These are phyloP conservation scores for Heritiera littoralis DNA, from an alignment of 345 rosid genomes.

Conservation along the genomic window DNA sequence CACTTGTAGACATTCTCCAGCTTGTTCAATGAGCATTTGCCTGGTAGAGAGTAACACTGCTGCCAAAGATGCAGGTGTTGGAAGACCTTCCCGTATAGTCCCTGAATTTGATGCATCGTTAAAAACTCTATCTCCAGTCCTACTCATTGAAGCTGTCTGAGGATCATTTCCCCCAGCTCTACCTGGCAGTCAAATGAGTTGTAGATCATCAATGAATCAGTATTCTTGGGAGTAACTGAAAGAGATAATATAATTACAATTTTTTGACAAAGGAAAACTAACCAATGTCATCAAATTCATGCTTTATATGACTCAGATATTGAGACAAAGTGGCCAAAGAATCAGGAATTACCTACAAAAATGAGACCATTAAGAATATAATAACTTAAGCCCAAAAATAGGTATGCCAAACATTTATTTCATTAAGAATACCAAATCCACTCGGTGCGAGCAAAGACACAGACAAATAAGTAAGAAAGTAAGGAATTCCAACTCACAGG, in stretches of 20 bases:
- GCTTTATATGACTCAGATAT: slow-evolving; percentile 49
- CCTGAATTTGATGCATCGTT: slow-evolving; percentile 34
- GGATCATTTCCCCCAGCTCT: slow-evolving; percentile 38
- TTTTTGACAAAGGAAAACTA: slow-evolving; percentile 24
- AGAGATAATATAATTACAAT: slow-evolving; percentile 11
- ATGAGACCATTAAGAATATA: slow-evolving; percentile 14
- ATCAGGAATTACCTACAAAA: slow-evolving; percentile 62
- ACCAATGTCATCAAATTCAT: slow-evolving; percentile 56
- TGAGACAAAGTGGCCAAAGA: slow-evolving; percentile 68
- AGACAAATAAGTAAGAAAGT: slow-evolving; percentile 12
- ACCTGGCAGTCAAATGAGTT: slow-evolving; percentile 38
- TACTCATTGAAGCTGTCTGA: slow-evolving; percentile 32
- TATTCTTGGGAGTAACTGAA: background rate
- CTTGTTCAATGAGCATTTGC: slow-evolving; percentile 60
- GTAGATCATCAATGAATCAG: slow-evolving; percentile 24
- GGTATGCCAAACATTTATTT: slow-evolving; percentile 11
- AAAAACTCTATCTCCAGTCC: slow-evolving; percentile 40
- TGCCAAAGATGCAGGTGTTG: slow-evolving; percentile 72
- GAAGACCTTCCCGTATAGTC: slow-evolving; percentile 49
- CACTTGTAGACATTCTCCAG: slow-evolving; percentile 58
- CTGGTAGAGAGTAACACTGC: slow-evolving; percentile 59
- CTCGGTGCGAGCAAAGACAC: background rate
- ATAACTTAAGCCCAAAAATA: slow-evolving; percentile 19
- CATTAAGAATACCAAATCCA: background rate
- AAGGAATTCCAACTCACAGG: slow-evolving; percentile 47